phyloP scores from a whole-genome alignment of 768 basidiomycete species.

The Phanerodontia chrysosporium region DNA sequence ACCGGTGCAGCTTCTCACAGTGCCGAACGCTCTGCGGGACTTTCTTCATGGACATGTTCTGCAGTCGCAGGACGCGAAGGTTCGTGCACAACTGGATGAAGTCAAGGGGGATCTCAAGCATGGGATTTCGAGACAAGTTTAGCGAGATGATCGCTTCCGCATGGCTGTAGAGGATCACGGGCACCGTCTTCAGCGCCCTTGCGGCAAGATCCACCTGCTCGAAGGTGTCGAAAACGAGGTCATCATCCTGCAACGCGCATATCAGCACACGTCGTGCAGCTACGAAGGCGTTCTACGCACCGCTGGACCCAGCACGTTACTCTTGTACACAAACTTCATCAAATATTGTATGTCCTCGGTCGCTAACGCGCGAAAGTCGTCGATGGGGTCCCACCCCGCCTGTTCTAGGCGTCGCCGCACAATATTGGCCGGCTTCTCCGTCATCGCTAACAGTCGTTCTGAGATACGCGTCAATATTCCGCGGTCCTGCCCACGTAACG shows the following conservation, averaged over 20 bases:
- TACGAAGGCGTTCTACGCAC: conserved; percentile 39
- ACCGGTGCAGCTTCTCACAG: conserved; percentile 64
- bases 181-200: conserved; percentile 80
- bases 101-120: conserved; percentile 94
- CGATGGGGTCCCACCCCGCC: conserved; percentile 81
- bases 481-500: neutral
- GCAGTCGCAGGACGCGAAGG: conserved; percentile 81
- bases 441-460: conserved; percentile 82
- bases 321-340: conserved; percentile 87
- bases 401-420: conserved; percentile 81
- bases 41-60: conserved; percentile 92
- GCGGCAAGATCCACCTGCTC: conserved; percentile 80
- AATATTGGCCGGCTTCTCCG: conserved; percentile 82
- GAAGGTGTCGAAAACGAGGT: conserved; percentile 64
- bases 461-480: neutral
- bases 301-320: conserved; percentile 57
- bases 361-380: conserved; percentile 73
- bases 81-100: conserved; percentile 87
- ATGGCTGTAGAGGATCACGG: conserved; percentile 78
- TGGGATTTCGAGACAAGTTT: conserved; percentile 89
- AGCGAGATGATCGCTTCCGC: conserved; percentile 82
- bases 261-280: neutral
- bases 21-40: conserved; percentile 83
- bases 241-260: conserved; percentile 55
- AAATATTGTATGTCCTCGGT: conserved; percentile 80